Base-by-base conservation (phyloP, 352 stramenopile species). In the Pythium sp. region DNA sequence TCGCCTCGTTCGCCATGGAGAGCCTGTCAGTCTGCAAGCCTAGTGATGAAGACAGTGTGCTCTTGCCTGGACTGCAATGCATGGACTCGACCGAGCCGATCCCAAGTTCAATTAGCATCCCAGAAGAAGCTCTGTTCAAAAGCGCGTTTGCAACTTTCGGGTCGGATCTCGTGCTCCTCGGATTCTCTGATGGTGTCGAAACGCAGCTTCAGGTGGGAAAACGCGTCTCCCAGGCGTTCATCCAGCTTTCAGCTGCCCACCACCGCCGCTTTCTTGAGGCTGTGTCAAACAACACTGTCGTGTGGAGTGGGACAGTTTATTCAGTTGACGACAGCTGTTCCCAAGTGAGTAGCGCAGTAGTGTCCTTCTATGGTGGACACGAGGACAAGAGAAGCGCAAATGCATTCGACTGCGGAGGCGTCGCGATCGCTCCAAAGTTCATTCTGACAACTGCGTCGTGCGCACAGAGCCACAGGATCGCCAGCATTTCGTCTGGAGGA, bases 231-330 rank as follows among this genome's bases (percentile, higher is more conserved):
- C 55, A 60, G 9, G 28, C 55, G 15, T 38, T 60, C 28, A 8
- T 43, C 9, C 26, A 43, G 18, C 55, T 60, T 8, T 20, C 15
- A 60, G 28, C 55, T 18, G 15, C 55, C 11, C 30, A 43, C 28
- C 55, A 60, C 28, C 55, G 55, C 26, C 55, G 15, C 26, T 60
- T 60, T 60, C 55, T 60, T n/a, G 55, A 60, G 8, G 3, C 9
- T 18, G 55, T 36, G 28, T 41, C 55, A 18, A 22, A 36, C 18
- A 28, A 43, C 55, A 41, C 28, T 43, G 28, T 60, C 15, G 22
- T 4, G 12, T 60, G 55, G 55, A 60, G 55, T n/a, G 20, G 22
- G 15, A 26, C 34, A 0, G 28, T 60, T 8, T 24, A n/a, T 5
- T n/a, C 28, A 9, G 55, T 43, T 9, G 55, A 60, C 55, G 28